Conservation (phyloP, 2,329 filamentous ascomycete species). For the Nannizziopsis barbatae region DNA sequence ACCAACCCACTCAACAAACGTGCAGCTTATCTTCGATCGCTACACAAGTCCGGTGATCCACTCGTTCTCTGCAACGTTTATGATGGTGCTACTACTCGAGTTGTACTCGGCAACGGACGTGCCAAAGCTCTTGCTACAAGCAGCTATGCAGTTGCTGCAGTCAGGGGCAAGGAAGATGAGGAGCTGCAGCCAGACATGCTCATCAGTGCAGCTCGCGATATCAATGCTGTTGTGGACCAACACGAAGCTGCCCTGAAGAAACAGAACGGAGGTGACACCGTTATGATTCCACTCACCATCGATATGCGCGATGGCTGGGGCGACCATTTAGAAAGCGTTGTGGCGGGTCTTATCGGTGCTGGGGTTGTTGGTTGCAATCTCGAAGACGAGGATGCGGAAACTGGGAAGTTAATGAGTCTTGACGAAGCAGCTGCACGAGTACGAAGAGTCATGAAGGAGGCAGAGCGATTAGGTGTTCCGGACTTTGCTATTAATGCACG, state of each 20-base stretch:
- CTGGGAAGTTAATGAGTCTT: slow-evolving; percentile 25
- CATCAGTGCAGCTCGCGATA: slow-evolving; percentile 34
- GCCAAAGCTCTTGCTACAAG: slow-evolving; percentile 35
- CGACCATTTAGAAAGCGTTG: slow-evolving; percentile 32
- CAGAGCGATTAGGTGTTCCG: slow-evolving; percentile 36
- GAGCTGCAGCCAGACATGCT: slow-evolving; percentile 42
- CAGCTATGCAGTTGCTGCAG: slow-evolving; percentile 38
- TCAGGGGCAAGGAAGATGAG: slow-evolving; percentile 35
- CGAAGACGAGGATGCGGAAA: slow-evolving; percentile 39
- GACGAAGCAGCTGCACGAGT: slow-evolving; percentile 40
- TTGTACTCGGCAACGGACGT: slow-evolving; percentile 32
- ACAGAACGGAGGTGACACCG: not conserved
- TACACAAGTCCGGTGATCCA: slow-evolving; percentile 42
- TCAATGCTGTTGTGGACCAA: slow-evolving; percentile 33
- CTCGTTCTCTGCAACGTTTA: slow-evolving; percentile 46
- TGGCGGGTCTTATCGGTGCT: slow-evolving; percentile 33
- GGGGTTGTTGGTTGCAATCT: slow-evolving; percentile 47
- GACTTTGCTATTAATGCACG: slow-evolving; percentile 46
- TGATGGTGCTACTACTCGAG: slow-evolving; percentile 40
- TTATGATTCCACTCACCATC: slow-evolving; percentile 37
- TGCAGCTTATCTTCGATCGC: slow-evolving; percentile 27
- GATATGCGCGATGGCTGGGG: slow-evolving; percentile 50
- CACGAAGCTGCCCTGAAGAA: not conserved
- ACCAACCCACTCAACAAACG: slow-evolving; percentile 7
- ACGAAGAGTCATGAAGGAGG: slow-evolving; percentile 33